These are phyloP conservation scores for Pelargonium exstipulatum DNA, from an alignment of 441 rosid genomes.

Conservation along the genomic window DNA sequence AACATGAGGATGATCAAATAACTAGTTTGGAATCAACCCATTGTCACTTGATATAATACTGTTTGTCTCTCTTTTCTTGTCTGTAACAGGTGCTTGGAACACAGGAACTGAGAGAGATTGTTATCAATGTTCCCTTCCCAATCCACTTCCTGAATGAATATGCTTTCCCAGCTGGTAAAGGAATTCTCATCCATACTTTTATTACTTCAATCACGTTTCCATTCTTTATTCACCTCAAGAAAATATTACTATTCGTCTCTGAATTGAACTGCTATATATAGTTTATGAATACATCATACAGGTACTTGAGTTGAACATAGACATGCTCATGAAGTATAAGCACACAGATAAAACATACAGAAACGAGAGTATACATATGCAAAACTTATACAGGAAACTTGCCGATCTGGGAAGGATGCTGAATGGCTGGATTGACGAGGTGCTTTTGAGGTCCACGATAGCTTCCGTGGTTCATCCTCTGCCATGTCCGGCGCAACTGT, in stretches of 20 bases:
- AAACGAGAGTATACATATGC: not conserved
- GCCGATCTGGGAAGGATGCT: constrained; percentile 31
- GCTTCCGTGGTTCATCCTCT: constrained; percentile 43
- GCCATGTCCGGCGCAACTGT: constrained; percentile 5
- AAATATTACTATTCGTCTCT: not conserved
- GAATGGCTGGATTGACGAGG: constrained; percentile 28
- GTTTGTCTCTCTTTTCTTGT: too few relatives aligned
- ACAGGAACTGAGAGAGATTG: too few relatives aligned
- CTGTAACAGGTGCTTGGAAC: too few relatives aligned
- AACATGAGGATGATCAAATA: too few relatives aligned
- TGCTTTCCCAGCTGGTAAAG: not conserved
- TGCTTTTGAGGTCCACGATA: constrained; percentile 41
- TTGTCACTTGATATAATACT: too few relatives aligned
- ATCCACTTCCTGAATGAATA: not conserved
- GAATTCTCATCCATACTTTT: not conserved
- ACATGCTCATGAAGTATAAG: not conserved
- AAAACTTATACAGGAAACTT: constrained; percentile 32
- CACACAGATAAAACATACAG: not conserved
- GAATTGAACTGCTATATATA: not conserved
- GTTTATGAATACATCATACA: not conserved
- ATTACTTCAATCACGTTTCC: not conserved
- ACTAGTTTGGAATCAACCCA: too few relatives aligned
- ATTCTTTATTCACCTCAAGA: not conserved
- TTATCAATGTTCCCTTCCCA: not conserved
- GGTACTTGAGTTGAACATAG: not conserved